Conservation (phyloP, 345 rosid genomes). For the Draba incana region DNA sequence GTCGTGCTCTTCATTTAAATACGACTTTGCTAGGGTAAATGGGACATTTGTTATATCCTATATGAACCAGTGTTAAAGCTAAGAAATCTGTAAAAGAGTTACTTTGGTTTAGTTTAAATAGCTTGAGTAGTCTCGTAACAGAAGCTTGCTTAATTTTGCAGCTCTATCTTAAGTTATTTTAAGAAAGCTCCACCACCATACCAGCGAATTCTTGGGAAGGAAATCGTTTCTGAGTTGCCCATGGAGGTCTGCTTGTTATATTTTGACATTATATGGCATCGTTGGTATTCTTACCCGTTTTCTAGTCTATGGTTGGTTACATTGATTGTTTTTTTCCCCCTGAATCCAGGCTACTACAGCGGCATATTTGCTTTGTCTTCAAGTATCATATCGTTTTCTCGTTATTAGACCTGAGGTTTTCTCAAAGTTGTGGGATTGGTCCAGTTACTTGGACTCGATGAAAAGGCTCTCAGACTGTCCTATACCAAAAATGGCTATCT, state of each 20-base stretch:
- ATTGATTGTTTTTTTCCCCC: neutral
- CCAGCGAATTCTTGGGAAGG: constrained; percentile 56
- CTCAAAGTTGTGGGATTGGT: constrained; percentile 91
- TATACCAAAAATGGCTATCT: constrained; percentile 26
- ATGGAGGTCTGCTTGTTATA: constrained; percentile 50
- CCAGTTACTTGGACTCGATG: constrained; percentile 70
- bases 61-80: constrained; percentile 10
- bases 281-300: neutral
- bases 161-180: constrained; percentile 74
- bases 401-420: constrained; percentile 57
- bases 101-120: neutral
- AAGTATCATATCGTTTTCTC: constrained; percentile 73
- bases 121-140: constrained; percentile 10
- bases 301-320: constrained; percentile 10
- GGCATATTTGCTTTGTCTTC: constrained; percentile 48
- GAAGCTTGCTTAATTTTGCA: constrained; percentile 38
- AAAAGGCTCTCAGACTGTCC: constrained; percentile 37
- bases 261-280: constrained; percentile 11
- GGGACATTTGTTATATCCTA: neutral
- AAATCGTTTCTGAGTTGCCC: constrained; percentile 38
- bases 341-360: constrained; percentile 54
- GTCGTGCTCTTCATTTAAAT: constrained; percentile 80
- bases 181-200: constrained; percentile 81
- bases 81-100: neutral
- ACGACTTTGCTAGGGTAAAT: constrained; percentile 64